Evolutionary conservation across 2,329 filamentous ascomycete species (phyloP), one percentile per base, ranked within the genome.

Genomic region (Hypoxylon sp.): DNA sequence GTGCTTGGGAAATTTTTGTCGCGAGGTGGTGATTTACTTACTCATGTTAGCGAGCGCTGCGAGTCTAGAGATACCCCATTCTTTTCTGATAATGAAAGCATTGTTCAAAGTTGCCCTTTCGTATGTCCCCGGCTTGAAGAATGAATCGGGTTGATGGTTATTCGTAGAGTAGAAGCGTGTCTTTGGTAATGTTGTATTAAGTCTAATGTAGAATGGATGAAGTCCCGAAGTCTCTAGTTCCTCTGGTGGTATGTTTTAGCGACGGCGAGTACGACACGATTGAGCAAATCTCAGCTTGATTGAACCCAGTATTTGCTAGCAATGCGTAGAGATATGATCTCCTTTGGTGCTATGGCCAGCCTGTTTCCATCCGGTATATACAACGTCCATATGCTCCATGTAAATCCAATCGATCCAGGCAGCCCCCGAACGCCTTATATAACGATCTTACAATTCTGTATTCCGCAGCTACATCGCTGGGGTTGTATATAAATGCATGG

Each of bases 11-110:
- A 63, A 21, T 61, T 67, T 61, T 67, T 60, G 63, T 51, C 59
- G 62, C 27, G 65, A 70, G 29, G 52, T 16, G 41, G 56, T 61
- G 56, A 61, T 41, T 60, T 45, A 54, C 27, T 59, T 32, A 53
- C 41, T 50, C 46, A 50, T 61, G 48, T 56, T 53, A 69, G 65
- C 62, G 55, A 69, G 65, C 60, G 56, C 51, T 34, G 59, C 65
- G 52, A 67, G 61, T 63, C 58, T 69, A 65, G 63, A 69, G 68
- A 70, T 70, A 70, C 68, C 68, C 68, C 48, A 56, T 60, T 67
- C 52, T 60, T 69, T 70, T 70, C 63, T 63, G 16, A 47, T 65
- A 60, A 60, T 63, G 47, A 67, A 67, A 56, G 32, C 46, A 63
- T 59, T 48, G 27, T 67, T 58, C 23, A 60, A 62, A 16, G n/a